Evolutionary conservation across 2,329 filamentous ascomycete genomes (phyloP), one percentile per base, ranked within the genome.

Genomic region (Aspergillus ibericus): DNA sequence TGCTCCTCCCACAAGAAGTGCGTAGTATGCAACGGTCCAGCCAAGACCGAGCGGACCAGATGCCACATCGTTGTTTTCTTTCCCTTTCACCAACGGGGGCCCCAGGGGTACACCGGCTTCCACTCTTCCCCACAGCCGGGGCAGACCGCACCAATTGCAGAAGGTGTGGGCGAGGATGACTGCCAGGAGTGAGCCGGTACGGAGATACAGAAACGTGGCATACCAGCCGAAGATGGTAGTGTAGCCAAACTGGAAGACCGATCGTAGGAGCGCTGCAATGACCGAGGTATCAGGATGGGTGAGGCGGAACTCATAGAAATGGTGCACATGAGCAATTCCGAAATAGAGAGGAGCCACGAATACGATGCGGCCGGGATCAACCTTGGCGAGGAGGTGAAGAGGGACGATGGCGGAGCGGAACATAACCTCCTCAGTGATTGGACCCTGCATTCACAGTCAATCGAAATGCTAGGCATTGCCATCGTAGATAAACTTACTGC

Each of bases 141-240:
- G 95, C 51, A 98, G 79, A 7, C 95, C 95, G 83, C 93, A 90
- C 79, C 85, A 90, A 72, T 99, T 99, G 79, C 95, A 99, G 72
- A 98, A 95, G 9, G 86, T 83, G 71, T 99, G 95, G 5, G 91
- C 88, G 18, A 88, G 71, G 54, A 93, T 87, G 32, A 89, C 89
- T 12, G 90, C 88, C 40, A 88, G 82, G 38, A 98, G 77, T 49
- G 89, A 96, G 3, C 92, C 92, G 0, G 92, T 96, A 35, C 93
- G 87, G 18, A 99, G 72, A 70, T 90, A 96, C 18, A 97, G 69
- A 68, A 98, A 99, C 0, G 91, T 92, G 4, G 90, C 93, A 75
- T 95, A 96, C 75, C 92, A 92, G 61, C 95, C 95, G 70, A 99
- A 99, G 5, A 98, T 76, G 6, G 91, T 93, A 0, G 95, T 99